Evolutionary conservation across 2,329 filamentous ascomycete genomes (phyloP).

Genomic region (Colletotrichum tanaceti): DNA sequence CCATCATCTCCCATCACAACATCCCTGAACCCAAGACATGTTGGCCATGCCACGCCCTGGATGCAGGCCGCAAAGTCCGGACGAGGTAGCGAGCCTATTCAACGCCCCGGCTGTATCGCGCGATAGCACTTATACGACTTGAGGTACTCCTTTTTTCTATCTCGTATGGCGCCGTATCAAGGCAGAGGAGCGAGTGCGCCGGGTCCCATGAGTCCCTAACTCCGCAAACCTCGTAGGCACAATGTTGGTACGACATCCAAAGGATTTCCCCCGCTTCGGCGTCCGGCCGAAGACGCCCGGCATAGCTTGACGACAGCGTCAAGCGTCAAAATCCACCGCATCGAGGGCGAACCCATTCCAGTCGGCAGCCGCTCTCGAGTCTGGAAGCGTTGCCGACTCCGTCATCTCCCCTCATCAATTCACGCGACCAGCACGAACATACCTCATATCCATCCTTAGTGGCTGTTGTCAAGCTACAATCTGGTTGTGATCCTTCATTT

Average conservation of each 20-base stretch:
- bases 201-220: not conserved
- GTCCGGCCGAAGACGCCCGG: not conserved
- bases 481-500: not conserved
- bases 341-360: not conserved
- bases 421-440: not conserved
- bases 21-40: not conserved
- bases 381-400: not conserved
- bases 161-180: not conserved
- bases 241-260: no score
- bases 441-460: not conserved
- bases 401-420: not conserved
- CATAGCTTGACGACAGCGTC: not conserved
- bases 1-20: not conserved
- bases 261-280: slow-evolving; percentile 1
- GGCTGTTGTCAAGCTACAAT: not conserved
- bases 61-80: slow-evolving; percentile 12
- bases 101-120: slow-evolving; percentile 2
- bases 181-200: not conserved
- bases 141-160: not conserved
- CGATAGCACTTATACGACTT: not conserved
- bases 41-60: slow-evolving; percentile 1
- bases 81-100: slow-evolving; percentile 1
- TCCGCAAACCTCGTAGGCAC: not conserved
- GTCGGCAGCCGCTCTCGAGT: not conserved
- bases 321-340: not conserved